Conservation (phyloP, 129 eudicot genomes). For the Pseudognaphalium luteoalbum region DNA sequence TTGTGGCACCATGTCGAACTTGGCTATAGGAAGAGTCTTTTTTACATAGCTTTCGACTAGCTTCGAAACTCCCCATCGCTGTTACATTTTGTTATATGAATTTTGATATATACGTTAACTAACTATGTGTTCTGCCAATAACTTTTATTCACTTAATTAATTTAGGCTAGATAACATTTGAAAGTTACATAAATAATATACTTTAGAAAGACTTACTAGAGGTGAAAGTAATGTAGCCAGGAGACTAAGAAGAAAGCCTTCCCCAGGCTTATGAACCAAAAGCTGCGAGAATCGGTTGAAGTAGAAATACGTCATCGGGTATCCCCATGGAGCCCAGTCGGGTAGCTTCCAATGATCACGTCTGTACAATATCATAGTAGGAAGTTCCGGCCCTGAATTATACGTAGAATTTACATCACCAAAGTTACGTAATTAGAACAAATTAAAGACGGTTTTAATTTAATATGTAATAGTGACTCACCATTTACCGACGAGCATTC, state of each 20-base stretch:
- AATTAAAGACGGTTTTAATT: too few species aligned
- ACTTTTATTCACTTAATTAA: too few species aligned
- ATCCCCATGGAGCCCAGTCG: slow-evolving; percentile 55
- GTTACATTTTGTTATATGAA: too few species aligned
- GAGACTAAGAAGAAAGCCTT: slow-evolving; percentile 43
- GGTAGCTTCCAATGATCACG: slow-evolving; percentile 54
- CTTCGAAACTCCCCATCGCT: slow-evolving; percentile 64
- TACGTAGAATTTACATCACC: too few species aligned
- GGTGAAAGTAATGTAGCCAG: slow-evolving; percentile 57
- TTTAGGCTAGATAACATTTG: too few species aligned
- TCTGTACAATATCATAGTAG: slow-evolving; percentile 48
- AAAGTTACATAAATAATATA: too few species aligned
- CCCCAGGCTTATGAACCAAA: slow-evolving; percentile 65
- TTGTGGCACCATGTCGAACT: slow-evolving; percentile 50
- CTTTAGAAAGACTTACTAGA: slow-evolving; percentile 34
- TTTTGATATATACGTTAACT: neutral
- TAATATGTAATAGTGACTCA: neutral
- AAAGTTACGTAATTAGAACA: too few species aligned
- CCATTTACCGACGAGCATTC: slow-evolving; percentile 54
- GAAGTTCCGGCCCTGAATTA: slow-evolving; percentile 40
- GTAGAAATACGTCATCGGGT: slow-evolving; percentile 37
- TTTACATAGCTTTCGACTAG: slow-evolving; percentile 44
- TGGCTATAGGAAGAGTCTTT: slow-evolving; percentile 39
- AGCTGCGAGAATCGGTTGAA: slow-evolving; percentile 52
- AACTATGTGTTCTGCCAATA: too few species aligned